Evolutionary conservation across 176 grass and related monocot genomes (phyloP).

Genomic region (Oryza glaberrima): DNA sequence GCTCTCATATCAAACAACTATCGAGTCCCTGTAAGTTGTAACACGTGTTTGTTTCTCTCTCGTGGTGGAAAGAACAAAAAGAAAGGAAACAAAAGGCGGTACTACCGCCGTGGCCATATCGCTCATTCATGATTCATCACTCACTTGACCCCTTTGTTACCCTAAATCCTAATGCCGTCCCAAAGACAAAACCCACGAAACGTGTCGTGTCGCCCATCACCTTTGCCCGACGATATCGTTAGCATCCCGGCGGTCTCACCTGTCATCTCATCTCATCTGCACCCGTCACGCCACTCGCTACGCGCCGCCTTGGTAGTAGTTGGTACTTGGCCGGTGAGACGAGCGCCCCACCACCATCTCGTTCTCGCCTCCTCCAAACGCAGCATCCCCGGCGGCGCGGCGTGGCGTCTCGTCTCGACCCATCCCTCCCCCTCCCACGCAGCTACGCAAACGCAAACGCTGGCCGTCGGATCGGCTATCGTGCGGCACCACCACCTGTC

Average conservation of each 20-base stretch:
- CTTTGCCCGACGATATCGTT: background rate
- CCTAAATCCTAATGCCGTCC: too few species aligned
- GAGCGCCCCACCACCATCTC: background rate
- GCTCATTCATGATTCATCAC: slow-evolving; percentile 23
- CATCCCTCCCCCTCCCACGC: background rate
- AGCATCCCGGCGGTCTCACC: background rate
- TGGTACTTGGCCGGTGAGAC: background rate
- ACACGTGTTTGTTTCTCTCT: background rate
- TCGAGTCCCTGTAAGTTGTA: background rate
- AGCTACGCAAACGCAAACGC: background rate
- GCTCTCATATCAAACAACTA: too few species aligned
- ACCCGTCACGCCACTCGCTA: background rate
- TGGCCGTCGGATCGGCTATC: too few species aligned
- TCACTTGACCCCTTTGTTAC: background rate
- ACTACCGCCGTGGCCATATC: background rate
- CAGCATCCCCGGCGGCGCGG: too few species aligned
- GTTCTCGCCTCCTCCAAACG: background rate
- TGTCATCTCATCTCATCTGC: background rate
- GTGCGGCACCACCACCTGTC: too few species aligned
- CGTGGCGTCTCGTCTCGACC: background rate
- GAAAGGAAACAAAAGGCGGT: too few species aligned
- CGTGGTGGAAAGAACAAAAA: too few species aligned
- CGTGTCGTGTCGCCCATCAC: background rate
- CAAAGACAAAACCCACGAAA: too few species aligned
- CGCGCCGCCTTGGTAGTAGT: background rate